phyloP scores from a whole-genome alignment of 495 filamentous ascomycete species.

The Aspergillus saccharolyticus region DNA sequence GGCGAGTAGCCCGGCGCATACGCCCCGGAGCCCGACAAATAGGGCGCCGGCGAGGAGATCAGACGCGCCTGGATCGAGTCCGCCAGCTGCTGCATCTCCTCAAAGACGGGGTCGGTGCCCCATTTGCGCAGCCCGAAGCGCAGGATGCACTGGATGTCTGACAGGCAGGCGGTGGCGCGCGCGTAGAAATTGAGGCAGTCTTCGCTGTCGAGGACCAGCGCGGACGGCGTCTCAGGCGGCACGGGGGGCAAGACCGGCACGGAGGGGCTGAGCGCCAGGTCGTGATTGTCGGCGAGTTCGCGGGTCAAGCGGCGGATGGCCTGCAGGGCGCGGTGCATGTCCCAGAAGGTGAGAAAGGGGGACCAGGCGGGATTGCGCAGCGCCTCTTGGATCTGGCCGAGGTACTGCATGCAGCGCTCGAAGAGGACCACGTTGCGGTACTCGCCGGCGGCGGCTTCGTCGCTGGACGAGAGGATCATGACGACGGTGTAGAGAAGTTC shows the following conservation, averaged over 20 bases:
- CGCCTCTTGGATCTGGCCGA: conserved; percentile 38
- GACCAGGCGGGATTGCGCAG: conserved; percentile 29
- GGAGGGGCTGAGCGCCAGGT: conserved; percentile 30
- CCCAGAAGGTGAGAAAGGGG: conserved; percentile 34
- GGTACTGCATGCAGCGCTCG: conserved; percentile 71
- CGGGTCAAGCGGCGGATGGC: conserved; percentile 30
- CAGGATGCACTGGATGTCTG: conserved; percentile 30
- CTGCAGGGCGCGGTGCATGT: conserved; percentile 39
- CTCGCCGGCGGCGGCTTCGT: conserved; percentile 53
- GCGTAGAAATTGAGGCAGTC: conserved; percentile 34
- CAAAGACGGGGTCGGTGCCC: conserved; percentile 25
- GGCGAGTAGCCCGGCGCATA: conserved; percentile 14
- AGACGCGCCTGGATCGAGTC: conserved; percentile 10
- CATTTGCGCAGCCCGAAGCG: conserved; percentile 33
- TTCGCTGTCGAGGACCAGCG: conserved; percentile 32
- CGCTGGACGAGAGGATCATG: conserved; percentile 72
- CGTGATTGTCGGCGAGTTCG: conserved; percentile 29
- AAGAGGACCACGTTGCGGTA: conserved; percentile 74
- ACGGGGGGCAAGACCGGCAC: conserved; percentile 30
- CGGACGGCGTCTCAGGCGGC: conserved; percentile 31
- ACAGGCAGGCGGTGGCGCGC: conserved; percentile 33
- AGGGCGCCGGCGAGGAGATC: conserved; percentile 12
- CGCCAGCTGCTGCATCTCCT: conserved; percentile 29
- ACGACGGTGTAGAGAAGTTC: conserved; percentile 82
- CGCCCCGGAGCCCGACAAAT: conserved; percentile 10